Percentiles rank a stretch among this genome's conserved stretches.
Evolutionary conservation across 257 asterid genomes (phyloP).

Genomic region (Salvia hispanica): DNA sequence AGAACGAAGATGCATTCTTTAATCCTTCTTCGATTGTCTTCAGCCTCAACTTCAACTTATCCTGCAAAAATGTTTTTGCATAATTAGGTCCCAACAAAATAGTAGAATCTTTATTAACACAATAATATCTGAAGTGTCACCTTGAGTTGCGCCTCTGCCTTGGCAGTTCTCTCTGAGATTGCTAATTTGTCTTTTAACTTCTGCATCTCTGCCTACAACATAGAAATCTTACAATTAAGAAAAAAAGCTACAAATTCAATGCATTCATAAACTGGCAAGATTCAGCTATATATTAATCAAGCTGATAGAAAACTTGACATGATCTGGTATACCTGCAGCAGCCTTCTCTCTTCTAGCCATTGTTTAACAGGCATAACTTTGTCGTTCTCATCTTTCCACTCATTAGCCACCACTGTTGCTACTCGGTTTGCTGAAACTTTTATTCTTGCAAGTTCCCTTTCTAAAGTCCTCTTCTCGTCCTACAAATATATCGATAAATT

Average conservation of each 20-base stretch:
- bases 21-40: constrained; percentile 82
- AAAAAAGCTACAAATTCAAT: not conserved
- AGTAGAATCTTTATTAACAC: not conserved
- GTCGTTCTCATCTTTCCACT: constrained; percentile 92
- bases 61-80: constrained; percentile 49
- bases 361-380: constrained; percentile 94
- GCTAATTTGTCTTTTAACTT: constrained; percentile 69
- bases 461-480: constrained; percentile 89
- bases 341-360: constrained; percentile 91
- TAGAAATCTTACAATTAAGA: constrained; percentile 15
- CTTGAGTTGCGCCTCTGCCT: constrained; percentile 84
- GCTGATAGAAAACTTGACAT: too few species aligned
- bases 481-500: constrained; percentile 29
- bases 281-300: too few species aligned
- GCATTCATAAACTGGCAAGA: constrained; percentile 2
- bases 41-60: constrained; percentile 79
- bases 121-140: constrained; percentile 39
- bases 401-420: constrained; percentile 82
- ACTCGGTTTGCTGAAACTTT: constrained; percentile 84
- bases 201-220: constrained; percentile 74
- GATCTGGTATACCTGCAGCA: constrained; percentile 54
- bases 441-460: constrained; percentile 81
- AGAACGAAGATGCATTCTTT: constrained; percentile 32
- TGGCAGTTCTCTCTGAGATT: constrained; percentile 72
- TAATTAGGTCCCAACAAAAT: constrained; percentile 23